Evolutionary conservation across 1,284 basidiomycete genomes (phyloP).

Genomic region (Pseudozyma sp.): DNA sequence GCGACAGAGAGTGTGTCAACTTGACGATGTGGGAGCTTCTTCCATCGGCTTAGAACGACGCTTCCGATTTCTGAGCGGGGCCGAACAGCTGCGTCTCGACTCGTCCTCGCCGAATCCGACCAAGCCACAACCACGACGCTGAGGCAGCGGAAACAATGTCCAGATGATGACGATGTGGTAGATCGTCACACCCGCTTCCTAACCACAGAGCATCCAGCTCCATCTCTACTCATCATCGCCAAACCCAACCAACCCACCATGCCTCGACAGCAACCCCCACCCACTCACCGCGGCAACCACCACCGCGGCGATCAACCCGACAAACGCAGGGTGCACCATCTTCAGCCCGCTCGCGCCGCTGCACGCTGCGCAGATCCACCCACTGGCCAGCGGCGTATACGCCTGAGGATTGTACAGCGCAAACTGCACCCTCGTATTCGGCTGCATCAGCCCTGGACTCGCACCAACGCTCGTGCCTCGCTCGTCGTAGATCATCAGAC

Average conservation of each 20-base stretch:
- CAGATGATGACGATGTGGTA: background rate
- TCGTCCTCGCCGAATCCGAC: too few relatives aligned
- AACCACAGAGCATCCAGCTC: background rate
- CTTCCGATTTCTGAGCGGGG: too few relatives aligned
- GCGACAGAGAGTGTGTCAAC: background rate
- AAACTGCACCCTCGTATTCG: constrained; percentile 64
- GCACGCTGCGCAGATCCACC: constrained; percentile 57
- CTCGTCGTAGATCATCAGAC: constrained; percentile 65
- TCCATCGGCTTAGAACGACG: too few relatives aligned
- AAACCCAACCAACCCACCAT: constrained; percentile 17
- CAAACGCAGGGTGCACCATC: constrained; percentile 43
- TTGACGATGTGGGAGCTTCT: too few relatives aligned
- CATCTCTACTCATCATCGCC: constrained; percentile 19
- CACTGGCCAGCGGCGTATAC: constrained; percentile 64
- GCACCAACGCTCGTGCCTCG: constrained; percentile 48
- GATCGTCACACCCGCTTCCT: too few relatives aligned
- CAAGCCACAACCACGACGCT: too few relatives aligned
- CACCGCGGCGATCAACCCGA: constrained; percentile 40
- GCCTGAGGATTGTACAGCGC: constrained; percentile 66
- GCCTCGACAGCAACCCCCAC: constrained; percentile 35
- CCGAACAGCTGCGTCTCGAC: too few relatives aligned
- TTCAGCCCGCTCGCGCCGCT: constrained; percentile 44
- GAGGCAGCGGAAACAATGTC: too few relatives aligned
- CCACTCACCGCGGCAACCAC: constrained; percentile 48
- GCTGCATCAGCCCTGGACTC: constrained; percentile 54